Conservation (phyloP, 1,284 basidiomycete genomes). For the Cryptococcus wingfieldii region DNA sequence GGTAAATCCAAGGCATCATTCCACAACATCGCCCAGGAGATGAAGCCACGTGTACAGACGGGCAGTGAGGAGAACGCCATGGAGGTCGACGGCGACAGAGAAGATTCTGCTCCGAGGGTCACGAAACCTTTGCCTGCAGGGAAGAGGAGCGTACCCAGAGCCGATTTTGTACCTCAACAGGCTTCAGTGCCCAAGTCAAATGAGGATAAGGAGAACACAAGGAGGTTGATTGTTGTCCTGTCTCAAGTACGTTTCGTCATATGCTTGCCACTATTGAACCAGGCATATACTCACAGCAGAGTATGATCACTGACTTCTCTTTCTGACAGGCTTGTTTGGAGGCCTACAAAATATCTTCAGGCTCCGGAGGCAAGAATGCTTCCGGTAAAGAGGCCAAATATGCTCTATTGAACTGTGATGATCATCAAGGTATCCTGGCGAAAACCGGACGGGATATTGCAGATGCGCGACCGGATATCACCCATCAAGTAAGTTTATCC, state of each 20-base stretch:
- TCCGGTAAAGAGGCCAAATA: constrained; percentile 81
- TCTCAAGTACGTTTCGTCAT: constrained; percentile 37
- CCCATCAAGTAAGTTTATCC: constrained; percentile 72
- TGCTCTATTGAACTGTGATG: constrained; percentile 95
- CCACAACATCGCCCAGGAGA: constrained; percentile 15
- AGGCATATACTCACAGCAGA: neutral
- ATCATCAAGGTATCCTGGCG: constrained; percentile 96
- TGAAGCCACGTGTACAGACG: neutral
- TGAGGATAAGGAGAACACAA: constrained; percentile 58
- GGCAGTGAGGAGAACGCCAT: constrained; percentile 9
- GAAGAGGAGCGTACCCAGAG: constrained; percentile 25
- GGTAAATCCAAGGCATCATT: constrained; percentile 6
- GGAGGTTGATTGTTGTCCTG: constrained; percentile 84
- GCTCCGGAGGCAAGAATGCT: constrained; percentile 51
- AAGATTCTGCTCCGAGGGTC: constrained; percentile 24
- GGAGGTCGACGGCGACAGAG: constrained; percentile 6
- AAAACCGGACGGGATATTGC: constrained; percentile 98
- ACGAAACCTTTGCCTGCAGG: constrained; percentile 31
- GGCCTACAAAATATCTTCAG: constrained; percentile 77
- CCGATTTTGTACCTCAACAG: constrained; percentile 43
- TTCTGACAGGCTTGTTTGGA: constrained; percentile 72
- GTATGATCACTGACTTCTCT: constrained; percentile 35
- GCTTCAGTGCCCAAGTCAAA: constrained; percentile 67
- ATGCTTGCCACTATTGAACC: neutral
- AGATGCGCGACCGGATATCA: constrained; percentile 96